Conservation (phyloP, 2,329 filamentous ascomycete species). For the Trichoderma hamatum region DNA sequence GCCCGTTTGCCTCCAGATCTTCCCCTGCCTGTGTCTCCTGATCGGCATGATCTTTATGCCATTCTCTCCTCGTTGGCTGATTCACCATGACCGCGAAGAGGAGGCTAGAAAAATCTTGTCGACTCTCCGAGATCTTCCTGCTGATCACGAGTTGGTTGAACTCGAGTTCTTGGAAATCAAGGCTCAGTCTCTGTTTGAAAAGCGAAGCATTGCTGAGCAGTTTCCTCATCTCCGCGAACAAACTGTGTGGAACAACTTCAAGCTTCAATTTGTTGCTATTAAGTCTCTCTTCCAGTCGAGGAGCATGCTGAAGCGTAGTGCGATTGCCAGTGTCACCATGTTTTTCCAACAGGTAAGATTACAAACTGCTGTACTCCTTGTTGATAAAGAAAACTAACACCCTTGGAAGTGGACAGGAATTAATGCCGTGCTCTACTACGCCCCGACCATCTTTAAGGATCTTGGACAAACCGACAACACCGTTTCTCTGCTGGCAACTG, state of each 20-base stretch:
- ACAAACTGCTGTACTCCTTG: not conserved
- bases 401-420: slow-evolving; percentile 44
- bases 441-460: slow-evolving; percentile 69
- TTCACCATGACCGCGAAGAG: slow-evolving; percentile 68
- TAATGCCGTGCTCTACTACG: slow-evolving; percentile 68
- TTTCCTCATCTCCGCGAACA: slow-evolving; percentile 67
- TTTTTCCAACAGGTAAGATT: slow-evolving; percentile 52
- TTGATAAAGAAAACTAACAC: not conserved
- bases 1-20: slow-evolving; percentile 71
- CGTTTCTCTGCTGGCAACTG: slow-evolving; percentile 66
- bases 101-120: slow-evolving; percentile 68
- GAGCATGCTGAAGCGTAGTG: slow-evolving; percentile 70
- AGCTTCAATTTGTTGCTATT: slow-evolving; percentile 79
- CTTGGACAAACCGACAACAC: slow-evolving; percentile 60
- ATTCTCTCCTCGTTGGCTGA: slow-evolving; percentile 75
- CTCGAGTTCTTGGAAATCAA: slow-evolving; percentile 84
- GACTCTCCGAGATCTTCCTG: slow-evolving; percentile 61
- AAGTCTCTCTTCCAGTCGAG: slow-evolving; percentile 73
- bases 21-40: slow-evolving; percentile 67
- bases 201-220: slow-evolving; percentile 65
- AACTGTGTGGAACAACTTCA: slow-evolving; percentile 65
- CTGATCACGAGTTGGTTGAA: slow-evolving; percentile 68
- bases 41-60: slow-evolving; percentile 79
- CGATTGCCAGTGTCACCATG: slow-evolving; percentile 65
- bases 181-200: slow-evolving; percentile 74